phyloP scores from a whole-genome alignment of 1,284 basidiomycete genomes.

The Puccinia coronata region DNA sequence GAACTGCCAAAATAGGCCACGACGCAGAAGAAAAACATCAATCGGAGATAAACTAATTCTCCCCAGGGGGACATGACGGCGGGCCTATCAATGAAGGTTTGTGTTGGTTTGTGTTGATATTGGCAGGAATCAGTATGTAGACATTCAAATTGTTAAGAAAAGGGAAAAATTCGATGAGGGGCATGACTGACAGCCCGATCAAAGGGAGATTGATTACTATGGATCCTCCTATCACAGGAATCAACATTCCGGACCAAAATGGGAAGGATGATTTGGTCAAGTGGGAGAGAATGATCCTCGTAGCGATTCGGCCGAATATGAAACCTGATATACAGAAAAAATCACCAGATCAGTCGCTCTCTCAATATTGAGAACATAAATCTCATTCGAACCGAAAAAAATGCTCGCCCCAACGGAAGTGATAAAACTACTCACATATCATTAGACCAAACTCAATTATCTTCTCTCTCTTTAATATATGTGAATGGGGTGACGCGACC shows the following conservation, averaged over 20 bases:
- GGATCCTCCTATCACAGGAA: conserved; percentile 35
- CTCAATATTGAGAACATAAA: background rate
- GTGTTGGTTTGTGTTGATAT: too few relatives aligned
- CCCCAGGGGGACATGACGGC: conserved; percentile 38
- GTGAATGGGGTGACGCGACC: conserved; percentile 35
- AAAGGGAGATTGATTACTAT: conserved; percentile 37
- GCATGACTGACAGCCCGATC: conserved; percentile 31
- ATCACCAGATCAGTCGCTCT: background rate
- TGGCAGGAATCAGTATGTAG: background rate
- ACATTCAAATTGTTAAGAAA: background rate
- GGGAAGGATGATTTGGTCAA: conserved; percentile 42
- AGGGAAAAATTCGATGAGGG: background rate
- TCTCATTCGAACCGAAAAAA: background rate
- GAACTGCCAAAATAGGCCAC: conserved; percentile 30
- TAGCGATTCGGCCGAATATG: conserved; percentile 44
- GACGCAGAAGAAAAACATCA: conserved; percentile 32
- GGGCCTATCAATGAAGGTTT: conserved; percentile 20
- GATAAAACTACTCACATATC: conserved; percentile 29
- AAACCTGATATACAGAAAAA: conserved; percentile 19
- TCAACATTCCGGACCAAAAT: conserved; percentile 34
- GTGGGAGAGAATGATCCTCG: conserved; percentile 42
- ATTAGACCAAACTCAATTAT: conserved; percentile 36
- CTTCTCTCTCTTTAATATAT: conserved; percentile 38
- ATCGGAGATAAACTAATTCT: conserved; percentile 40
- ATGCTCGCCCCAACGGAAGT: background rate